Base-by-base conservation (phyloP, 371 early-diverging fungal genomes). In the Rhizopus arrhizus region DNA sequence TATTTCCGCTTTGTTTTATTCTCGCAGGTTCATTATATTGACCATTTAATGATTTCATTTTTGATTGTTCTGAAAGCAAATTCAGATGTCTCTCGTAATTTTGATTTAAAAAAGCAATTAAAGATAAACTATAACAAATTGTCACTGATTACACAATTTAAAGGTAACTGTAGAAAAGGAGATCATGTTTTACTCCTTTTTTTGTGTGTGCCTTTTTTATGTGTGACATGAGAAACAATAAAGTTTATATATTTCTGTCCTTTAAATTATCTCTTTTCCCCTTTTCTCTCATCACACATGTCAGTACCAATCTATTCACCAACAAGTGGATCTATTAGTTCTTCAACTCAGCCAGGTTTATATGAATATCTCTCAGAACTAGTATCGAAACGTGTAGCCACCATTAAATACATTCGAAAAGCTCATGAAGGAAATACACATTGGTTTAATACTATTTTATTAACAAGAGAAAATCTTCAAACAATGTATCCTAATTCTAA, bases 361-460 rank as follows among this genome's bases (percentile, higher is more conserved):
- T 75, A 75, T 56, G 84, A 84, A 49, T 75, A 75, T 46, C 69
- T 84, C 4, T 61, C 71, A 33, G 89, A 89, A 53, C 73, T 87
- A 31, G 82, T 89, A 11, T 82, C 83, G 32, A 87, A 87, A 68
- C 80, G 89, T 42, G 80, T 86, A 16, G 81, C 85, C 9, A 89
- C 89, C 9, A 81, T 89, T 45, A 77, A 77, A 51, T 88, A 89
- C 67, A 77, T 89, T 33, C 66, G 84, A 46, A 77, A 74, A 34
- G 75, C 78, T 11, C 82, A 84, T 66, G 80, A 82, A 61, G 84
- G 84, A 9, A 77, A 63, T 41, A 81, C 82, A 3, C 81, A 82
- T 51, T 84, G 81, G 81, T 81, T 84, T 60, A 87, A 86, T 51
- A 77, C 87, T 5, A 80, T 88, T 62, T 68, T 85, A 2, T 62